A percentile compares a stretch with the other conserved stretches of the same genome.
Conservation (phyloP, 2,329 filamentous ascomycete genomes). For the Dichotomopilus funicola region DNA sequence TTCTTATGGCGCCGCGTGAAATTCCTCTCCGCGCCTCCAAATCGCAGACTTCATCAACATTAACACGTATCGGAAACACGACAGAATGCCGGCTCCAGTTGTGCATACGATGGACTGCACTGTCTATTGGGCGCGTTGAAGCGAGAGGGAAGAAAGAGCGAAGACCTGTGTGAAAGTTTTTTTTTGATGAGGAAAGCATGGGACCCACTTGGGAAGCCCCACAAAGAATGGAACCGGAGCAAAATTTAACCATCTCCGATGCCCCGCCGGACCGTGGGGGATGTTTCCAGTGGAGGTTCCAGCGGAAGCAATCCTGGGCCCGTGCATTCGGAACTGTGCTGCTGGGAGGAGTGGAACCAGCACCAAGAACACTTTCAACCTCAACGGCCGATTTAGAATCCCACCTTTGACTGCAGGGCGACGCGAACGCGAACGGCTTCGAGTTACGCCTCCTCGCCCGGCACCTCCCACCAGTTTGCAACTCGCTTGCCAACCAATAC, state of each 20-base stretch:
- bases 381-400: no score
- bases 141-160: slow-evolving; percentile 34
- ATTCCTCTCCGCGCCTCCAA: slow-evolving; percentile 51
- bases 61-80: slow-evolving; percentile 45
- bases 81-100: slow-evolving; percentile 62
- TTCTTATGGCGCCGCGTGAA: slow-evolving; percentile 48
- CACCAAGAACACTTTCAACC: no score
- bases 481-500: background rate
- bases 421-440: background rate
- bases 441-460: background rate
- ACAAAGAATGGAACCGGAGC: slow-evolving; percentile 7
- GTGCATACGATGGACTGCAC: slow-evolving; percentile 67
- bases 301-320: no score
- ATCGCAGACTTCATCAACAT: slow-evolving; percentile 59
- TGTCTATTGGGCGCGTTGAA: slow-evolving; percentile 76
- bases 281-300: no score
- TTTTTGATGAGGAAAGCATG: background rate
- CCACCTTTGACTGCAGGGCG: no score
- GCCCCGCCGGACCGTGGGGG: no score
- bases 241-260: slow-evolving; percentile 15
- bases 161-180: slow-evolving; percentile 25
- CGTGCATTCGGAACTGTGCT: no score
- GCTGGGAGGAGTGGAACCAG: no score
- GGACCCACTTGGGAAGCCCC: no score
- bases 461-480: background rate